Conservation (phyloP, 2,329 filamentous ascomycete species). For the Calonectria henricotiae region DNA sequence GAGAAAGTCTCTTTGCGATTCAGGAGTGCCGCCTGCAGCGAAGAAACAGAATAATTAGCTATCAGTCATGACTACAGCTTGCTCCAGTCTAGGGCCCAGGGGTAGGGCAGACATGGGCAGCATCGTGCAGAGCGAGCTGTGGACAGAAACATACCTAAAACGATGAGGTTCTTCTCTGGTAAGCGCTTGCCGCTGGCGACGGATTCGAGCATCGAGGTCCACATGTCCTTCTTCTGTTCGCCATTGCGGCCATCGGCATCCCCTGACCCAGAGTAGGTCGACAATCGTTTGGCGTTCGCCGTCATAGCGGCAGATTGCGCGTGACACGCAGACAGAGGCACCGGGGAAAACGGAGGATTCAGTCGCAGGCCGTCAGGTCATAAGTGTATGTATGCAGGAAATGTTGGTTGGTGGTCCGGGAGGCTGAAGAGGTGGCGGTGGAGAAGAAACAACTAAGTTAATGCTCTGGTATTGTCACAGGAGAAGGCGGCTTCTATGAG, state of each 20-base stretch:
- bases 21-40: conserved; percentile 80
- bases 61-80: conserved; percentile 6
- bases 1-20: conserved; percentile 88
- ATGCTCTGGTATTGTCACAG: conserved; percentile 46
- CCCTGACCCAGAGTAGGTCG: conserved; percentile 71
- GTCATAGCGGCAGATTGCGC: conserved; percentile 61
- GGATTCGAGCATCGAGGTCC: conserved; percentile 93
- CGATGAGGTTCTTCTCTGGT: conserved; percentile 91
- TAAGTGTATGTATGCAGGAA: conserved; percentile 38
- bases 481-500: conserved; percentile 45
- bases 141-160: conserved; percentile 77
- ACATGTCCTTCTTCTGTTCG: conserved; percentile 90
- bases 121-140: not conserved
- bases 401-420: conserved; percentile 15
- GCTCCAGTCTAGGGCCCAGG: not conserved
- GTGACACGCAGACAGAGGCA: conserved; percentile 39
- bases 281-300: conserved; percentile 70
- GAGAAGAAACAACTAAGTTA: conserved; percentile 35
- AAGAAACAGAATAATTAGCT: conserved; percentile 52
- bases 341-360: conserved; percentile 27
- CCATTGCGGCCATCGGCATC: conserved; percentile 72
- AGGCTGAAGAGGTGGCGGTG: conserved; percentile 30
- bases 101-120: not conserved
- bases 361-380: conserved; percentile 32
- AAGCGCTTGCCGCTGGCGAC: conserved; percentile 92